phyloP scores from a whole-genome alignment of 208 protist genomes.

The Leishmania tarentolae region DNA sequence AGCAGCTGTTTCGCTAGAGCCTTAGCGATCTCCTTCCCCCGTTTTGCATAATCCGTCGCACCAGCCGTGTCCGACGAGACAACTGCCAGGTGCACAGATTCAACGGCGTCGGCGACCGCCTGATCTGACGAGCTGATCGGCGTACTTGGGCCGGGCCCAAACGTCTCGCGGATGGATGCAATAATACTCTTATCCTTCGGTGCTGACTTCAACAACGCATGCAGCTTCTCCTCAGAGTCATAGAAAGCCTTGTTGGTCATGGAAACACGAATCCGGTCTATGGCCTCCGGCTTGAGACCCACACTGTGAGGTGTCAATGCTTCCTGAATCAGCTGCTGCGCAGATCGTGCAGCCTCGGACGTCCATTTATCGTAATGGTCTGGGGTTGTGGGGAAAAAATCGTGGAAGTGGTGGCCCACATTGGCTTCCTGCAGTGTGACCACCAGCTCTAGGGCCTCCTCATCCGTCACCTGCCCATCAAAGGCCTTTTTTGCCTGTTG shows the following conservation, averaged over 20 bases:
- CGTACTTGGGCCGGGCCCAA: conserved; percentile 60
- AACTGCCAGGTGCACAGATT: conserved; percentile 32
- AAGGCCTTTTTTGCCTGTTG: conserved; percentile 60
- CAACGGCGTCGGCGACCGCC: conserved; percentile 56
- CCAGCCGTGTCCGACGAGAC: conserved; percentile 69
- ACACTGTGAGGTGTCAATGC: conserved; percentile 40
- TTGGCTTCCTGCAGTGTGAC: conserved; percentile 65
- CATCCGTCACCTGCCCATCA: conserved; percentile 59
- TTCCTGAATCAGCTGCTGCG: conserved; percentile 50
- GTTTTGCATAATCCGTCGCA: conserved; percentile 43
- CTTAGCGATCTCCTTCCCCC: conserved; percentile 51
- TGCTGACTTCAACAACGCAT: conserved; percentile 53
- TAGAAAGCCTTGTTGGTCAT: conserved; percentile 66
- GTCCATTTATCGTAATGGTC: conserved; percentile 68
- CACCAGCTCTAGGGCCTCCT: conserved; percentile 74
- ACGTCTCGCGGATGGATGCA: conserved; percentile 51
- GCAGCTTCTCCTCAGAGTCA: conserved; percentile 66
- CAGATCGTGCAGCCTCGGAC: conserved; percentile 41
- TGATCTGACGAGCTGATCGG: conserved; percentile 66
- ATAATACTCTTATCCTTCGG: conserved; percentile 62
- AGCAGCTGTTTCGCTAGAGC: conserved; percentile 67
- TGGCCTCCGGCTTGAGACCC: conserved; percentile 35
- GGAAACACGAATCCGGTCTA: conserved; percentile 59
- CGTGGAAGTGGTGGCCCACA: conserved; percentile 78
- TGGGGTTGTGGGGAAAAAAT: conserved; percentile 66